Conservation (phyloP, 805 yeast species). For the Candida sonorensis region DNA sequence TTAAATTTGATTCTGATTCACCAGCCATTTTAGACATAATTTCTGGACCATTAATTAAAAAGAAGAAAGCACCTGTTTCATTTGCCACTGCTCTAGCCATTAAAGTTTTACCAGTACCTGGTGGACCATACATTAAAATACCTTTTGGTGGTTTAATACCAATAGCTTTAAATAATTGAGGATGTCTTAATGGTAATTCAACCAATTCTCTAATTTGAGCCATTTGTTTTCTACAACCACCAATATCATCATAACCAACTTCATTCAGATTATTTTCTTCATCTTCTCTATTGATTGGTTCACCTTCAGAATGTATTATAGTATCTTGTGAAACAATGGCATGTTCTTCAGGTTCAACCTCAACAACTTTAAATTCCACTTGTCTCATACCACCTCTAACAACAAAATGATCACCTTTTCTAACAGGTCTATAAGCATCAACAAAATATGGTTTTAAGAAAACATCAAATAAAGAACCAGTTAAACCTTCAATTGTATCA, state of each 20-base stretch:
- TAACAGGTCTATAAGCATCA: constrained; percentile 97
- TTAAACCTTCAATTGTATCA: constrained; percentile 95
- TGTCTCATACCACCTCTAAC: constrained; percentile 99
- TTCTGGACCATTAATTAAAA: constrained; percentile 97
- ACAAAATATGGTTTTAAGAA: constrained; percentile 97
- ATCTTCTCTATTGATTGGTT: constrained; percentile 96
- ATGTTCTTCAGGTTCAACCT: constrained; percentile 93
- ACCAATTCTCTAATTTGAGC: constrained; percentile 99
- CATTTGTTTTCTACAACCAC: constrained; percentile 99
- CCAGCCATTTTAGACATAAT: constrained; percentile 99
- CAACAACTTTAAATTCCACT: constrained; percentile 97
- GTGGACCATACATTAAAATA: constrained; percentile 97
- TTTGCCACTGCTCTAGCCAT: constrained; percentile 99
- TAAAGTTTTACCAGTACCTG: constrained; percentile 98
- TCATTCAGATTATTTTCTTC: constrained; percentile 95
- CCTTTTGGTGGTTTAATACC: constrained; percentile 99
- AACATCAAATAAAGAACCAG: constrained; percentile 94
- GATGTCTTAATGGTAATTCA: constrained; percentile 96
- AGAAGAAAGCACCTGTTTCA: constrained; percentile 98
- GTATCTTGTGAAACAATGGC: constrained; percentile 99
- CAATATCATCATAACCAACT: constrained; percentile 98
- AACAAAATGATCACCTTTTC: constrained; percentile 93
- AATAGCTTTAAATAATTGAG: constrained; percentile 93
- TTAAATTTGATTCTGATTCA: constrained; percentile 92
- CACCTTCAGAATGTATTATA: constrained; percentile 97